phyloP scores from a whole-genome alignment of 768 basidiomycete species.

The Termitomyces bulborhizus region DNA sequence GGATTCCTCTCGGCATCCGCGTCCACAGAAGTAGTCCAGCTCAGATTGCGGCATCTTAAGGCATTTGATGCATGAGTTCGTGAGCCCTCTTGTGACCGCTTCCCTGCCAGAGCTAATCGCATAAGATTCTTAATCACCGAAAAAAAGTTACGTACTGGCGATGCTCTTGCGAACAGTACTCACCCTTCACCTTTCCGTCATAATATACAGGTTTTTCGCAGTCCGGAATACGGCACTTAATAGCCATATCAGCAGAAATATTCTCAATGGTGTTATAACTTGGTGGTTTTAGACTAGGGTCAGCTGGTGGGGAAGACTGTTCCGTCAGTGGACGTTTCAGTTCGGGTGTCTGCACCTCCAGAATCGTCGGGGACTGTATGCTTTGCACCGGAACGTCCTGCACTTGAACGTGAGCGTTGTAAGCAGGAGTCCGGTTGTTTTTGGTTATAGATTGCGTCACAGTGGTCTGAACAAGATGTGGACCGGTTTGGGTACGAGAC shows the following conservation, averaged over 20 bases:
- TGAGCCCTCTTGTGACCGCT: constrained; percentile 47
- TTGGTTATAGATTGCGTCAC: not conserved
- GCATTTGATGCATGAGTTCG: constrained; percentile 58
- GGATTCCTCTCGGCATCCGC: constrained; percentile 51
- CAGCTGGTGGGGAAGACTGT: not conserved
- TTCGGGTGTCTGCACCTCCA: not conserved
- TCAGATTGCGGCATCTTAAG: constrained; percentile 51
- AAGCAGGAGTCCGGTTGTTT: not conserved
- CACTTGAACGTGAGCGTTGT: not conserved
- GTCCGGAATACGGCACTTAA: constrained; percentile 43
- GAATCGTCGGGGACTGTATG: not conserved
- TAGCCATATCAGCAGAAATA: not conserved
- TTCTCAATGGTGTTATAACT: not conserved
- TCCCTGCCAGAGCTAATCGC: constrained; percentile 33
- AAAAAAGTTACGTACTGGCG: constrained; percentile 45
- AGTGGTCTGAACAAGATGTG: not conserved
- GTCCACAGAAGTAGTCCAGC: constrained; percentile 57
- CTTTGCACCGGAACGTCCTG: not conserved
- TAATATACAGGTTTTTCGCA: constrained; percentile 54
- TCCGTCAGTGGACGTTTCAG: not conserved
- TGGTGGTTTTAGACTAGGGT: not conserved
- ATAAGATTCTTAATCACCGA: not conserved
- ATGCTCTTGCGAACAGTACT: constrained; percentile 56
- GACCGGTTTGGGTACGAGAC: not conserved
- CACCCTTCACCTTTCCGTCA: constrained; percentile 45